phyloP scores from a whole-genome alignment of 305 asterid genomes.

The Rubia peregrina region DNA sequence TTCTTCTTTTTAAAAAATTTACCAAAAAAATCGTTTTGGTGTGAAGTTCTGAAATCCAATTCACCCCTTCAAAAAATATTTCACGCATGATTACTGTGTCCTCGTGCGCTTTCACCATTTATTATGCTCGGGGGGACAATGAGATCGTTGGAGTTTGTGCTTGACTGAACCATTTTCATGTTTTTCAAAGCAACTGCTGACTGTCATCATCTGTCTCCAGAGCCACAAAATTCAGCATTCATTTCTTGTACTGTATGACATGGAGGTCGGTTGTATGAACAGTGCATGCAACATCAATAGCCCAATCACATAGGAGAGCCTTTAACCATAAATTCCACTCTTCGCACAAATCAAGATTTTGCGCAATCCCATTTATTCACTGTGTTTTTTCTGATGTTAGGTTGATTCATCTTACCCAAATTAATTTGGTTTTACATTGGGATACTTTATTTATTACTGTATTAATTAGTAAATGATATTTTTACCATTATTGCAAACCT shows the following conservation, averaged over 20 bases:
- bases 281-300: slow-evolving; percentile 3
- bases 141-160: slow-evolving; percentile 15
- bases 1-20: neutral
- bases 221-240: slow-evolving; percentile 1
- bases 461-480: too few relatives aligned
- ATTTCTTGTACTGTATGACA: slow-evolving; percentile 2
- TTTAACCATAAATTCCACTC: neutral
- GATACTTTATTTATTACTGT: neutral
- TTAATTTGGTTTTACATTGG: neutral
- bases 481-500: too few relatives aligned
- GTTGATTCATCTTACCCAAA: neutral
- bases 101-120: neutral
- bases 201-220: neutral
- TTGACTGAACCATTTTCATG: slow-evolving; percentile 11
- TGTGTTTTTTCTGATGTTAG: neutral
- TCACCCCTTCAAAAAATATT: neutral
- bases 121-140: neutral
- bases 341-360: neutral
- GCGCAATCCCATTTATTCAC: neutral
- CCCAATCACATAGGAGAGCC: neutral
- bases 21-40: neutral
- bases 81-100: neutral
- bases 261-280: neutral
- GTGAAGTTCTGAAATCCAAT: neutral
- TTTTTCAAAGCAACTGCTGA: slow-evolving; percentile 6